Conservation (phyloP, 192 early-diverging fungal genomes). For the Lunasporangiospora selenospora region DNA sequence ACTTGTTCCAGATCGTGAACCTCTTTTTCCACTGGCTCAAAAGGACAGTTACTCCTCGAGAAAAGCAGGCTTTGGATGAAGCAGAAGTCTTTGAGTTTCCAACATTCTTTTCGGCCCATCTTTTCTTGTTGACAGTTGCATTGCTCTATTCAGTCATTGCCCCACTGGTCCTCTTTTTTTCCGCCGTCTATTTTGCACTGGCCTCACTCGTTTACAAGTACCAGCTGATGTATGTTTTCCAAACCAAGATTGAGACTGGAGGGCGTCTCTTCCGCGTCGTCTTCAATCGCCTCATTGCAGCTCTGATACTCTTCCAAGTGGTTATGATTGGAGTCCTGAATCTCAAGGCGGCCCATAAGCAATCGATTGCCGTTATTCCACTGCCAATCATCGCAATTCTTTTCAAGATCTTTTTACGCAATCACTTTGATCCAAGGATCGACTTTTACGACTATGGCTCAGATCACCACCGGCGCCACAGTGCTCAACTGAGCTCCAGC, state of each 20-base stretch:
- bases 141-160: slow-evolving; percentile 76
- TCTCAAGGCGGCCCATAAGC: slow-evolving; percentile 50
- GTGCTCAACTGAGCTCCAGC: slow-evolving; percentile 55
- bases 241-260: slow-evolving; percentile 72
- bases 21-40: slow-evolving; percentile 68
- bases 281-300: slow-evolving; percentile 71
- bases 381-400: slow-evolving; percentile 64
- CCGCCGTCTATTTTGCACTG: slow-evolving; percentile 65
- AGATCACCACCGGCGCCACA: slow-evolving; percentile 44
- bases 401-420: slow-evolving; percentile 57
- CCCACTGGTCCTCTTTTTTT: slow-evolving; percentile 72
- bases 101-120: slow-evolving; percentile 67
- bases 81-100: slow-evolving; percentile 78
- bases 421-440: slow-evolving; percentile 57
- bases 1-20: slow-evolving; percentile 71
- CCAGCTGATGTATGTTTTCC: slow-evolving; percentile 76
- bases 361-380: slow-evolving; percentile 58
- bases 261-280: slow-evolving; percentile 75
- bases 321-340: slow-evolving; percentile 69
- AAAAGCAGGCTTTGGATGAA: slow-evolving; percentile 67
- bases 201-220: slow-evolving; percentile 77
- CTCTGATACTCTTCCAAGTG: slow-evolving; percentile 71
- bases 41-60: slow-evolving; percentile 68
- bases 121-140: slow-evolving; percentile 77
- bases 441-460: slow-evolving; percentile 59